Conservation (phyloP, 768 basidiomycete species). For the Amanita exitialis region DNA sequence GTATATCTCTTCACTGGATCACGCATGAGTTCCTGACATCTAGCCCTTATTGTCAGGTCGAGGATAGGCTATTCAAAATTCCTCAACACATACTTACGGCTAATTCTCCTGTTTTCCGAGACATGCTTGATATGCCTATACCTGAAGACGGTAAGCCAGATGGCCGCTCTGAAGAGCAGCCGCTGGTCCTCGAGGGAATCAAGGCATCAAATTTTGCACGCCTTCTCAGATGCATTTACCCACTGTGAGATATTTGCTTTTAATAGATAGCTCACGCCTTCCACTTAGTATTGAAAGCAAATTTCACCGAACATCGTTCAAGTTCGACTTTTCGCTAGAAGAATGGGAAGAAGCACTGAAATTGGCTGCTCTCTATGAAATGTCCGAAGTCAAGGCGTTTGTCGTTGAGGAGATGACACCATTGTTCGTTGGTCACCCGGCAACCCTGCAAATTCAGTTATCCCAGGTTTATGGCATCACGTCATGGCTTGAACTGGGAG, state of each 20-base stretch:
- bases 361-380: conserved; percentile 26
- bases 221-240: conserved; percentile 14
- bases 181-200: conserved; percentile 1
- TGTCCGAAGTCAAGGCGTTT: neutral
- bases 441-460: neutral
- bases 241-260: neutral
- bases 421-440: neutral
- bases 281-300: neutral
- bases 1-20: neutral
- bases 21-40: too few relatives aligned
- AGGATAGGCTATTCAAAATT: conserved; percentile 3
- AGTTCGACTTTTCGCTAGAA: conserved; percentile 3
- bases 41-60: neutral
- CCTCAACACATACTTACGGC: neutral
- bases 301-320: neutral
- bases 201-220: conserved; percentile 1
- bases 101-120: neutral
- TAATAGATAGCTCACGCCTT: neutral
- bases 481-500: neutral
- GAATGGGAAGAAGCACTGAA: conserved; percentile 29
- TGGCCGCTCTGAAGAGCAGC: conserved; percentile 2
- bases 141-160: neutral
- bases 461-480: conserved; percentile 4
- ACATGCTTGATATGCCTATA: neutral
- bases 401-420: neutral